Conservation (phyloP, 2,329 filamentous ascomycete species). For the Penicillium expansum region DNA sequence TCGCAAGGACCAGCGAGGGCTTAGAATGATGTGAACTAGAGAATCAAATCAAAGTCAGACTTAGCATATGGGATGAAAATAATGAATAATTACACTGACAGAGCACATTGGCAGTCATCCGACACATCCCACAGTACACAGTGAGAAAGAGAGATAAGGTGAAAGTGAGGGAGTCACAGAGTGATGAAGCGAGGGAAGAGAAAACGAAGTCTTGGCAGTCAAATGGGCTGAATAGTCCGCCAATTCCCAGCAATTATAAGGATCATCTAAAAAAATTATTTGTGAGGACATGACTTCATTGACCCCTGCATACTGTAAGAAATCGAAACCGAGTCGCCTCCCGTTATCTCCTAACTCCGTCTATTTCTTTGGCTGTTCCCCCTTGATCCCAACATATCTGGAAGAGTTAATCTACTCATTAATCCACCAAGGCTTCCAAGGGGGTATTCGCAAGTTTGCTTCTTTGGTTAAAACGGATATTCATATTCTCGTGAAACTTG, state of each 20-base stretch:
- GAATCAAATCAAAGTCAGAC: not conserved
- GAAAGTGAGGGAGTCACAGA: too few species aligned
- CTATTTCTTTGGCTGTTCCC: too few species aligned
- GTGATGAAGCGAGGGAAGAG: too few species aligned
- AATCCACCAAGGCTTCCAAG: too few species aligned
- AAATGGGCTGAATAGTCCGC: not conserved
- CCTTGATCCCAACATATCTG: too few species aligned
- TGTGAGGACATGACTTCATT: not conserved
- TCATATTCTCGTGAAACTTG: not conserved
- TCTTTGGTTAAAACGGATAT: not conserved
- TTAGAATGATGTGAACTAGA: not conserved
- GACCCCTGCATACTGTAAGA: not conserved
- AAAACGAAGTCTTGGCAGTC: not conserved
- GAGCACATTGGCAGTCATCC: not conserved
- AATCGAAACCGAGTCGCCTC: too few species aligned
- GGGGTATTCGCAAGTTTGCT: too few species aligned
- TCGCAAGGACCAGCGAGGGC: too few species aligned
- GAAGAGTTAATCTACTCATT: too few species aligned
- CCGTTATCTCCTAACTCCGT: not conserved
- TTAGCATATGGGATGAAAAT: too few species aligned
- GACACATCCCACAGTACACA: not conserved
- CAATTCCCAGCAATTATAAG: not conserved
- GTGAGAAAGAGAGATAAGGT: not conserved
- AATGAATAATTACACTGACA: not conserved
- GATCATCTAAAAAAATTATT: not conserved